Base-by-base conservation (phyloP, 2,329 filamentous ascomycete species). In the Hypoxylon sp. region DNA sequence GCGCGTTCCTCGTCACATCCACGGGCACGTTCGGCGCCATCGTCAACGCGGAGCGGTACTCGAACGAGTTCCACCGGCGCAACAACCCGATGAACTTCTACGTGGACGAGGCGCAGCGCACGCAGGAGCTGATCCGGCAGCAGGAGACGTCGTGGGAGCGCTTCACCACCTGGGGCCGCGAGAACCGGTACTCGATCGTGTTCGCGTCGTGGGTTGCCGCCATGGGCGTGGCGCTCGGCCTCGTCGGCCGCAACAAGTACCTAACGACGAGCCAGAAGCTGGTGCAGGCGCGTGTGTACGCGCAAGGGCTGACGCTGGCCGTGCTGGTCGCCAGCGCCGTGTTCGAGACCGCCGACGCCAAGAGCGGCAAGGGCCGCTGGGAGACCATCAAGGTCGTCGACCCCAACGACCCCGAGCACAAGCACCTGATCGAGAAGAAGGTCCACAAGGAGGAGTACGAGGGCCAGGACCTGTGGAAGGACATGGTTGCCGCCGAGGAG, bases 231-330 rank as follows among this genome's bases (percentile, higher is more conserved):
- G 91, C 93, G 3, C 88, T 96, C 73, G 89, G 85, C 61, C 79
- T 97, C 31, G 94, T 98, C 71, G 89, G 91, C 77, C 89, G 93
- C 70, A 93, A 93, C 79, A 90, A 88, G 72, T 92, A 91, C 78
- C 85, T 97, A 51, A 89, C 87, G 55, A 90, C 89, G 1, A 83
- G 88, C 68, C 95, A 98, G 85, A 97, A 97, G 86, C 84, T 98
- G 22, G 95, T 98, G 14, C 95, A 98, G 86, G 95, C 94, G 25
- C 91, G 95, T 88, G 92, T 98, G 72, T 97, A 97, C 82, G 95
- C 95, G 2, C 95, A 98, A 84, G 94, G 92, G 5, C 84, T 97
- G 75, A 97, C 95, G 4, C 85, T 98, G 51, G 92, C 91, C 71
- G 93, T 97, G 57, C 85, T 98, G 63, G 88, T 97, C 77, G 89